A percentile compares a stretch with the other conserved stretches of the same genome.
Conservation (phyloP, 768 basidiomycete species). For the Kwoniella sp. region DNA sequence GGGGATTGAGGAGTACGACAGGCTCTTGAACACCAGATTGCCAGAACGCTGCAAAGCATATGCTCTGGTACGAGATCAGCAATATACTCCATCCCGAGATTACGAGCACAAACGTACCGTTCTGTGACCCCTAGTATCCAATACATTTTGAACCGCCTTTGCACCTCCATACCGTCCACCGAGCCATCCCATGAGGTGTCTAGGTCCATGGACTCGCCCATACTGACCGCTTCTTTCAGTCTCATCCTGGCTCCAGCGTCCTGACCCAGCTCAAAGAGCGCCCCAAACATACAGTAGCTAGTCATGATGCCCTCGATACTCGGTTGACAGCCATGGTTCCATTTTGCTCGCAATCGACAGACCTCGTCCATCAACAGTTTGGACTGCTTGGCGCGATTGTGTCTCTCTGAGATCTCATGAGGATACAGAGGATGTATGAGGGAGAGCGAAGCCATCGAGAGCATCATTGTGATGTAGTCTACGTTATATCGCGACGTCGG, state of each 20-base stretch:
- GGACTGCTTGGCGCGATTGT: constrained; percentile 23
- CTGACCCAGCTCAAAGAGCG: constrained; percentile 41
- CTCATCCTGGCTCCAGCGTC: constrained; percentile 33
- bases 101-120: constrained; percentile 24
- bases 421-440: constrained; percentile 40
- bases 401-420: constrained; percentile 22
- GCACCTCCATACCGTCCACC: constrained; percentile 23
- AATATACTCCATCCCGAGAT: not conserved
- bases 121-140: constrained; percentile 46
- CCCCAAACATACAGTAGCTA: constrained; percentile 43
- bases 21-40: not conserved
- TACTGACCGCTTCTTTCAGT: constrained; percentile 35
- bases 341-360: constrained; percentile 23
- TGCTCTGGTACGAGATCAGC: constrained; percentile 23
- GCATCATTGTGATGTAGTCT: constrained; percentile 20
- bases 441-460: constrained; percentile 32
- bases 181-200: constrained; percentile 20
- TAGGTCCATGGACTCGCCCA: constrained; percentile 36
- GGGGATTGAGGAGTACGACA: not conserved
- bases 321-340: constrained; percentile 31
- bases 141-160: constrained; percentile 33
- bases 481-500: constrained; percentile 17
- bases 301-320: constrained; percentile 30
- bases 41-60: constrained; percentile 43
- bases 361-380: constrained; percentile 42